Conservation (phyloP, 805 yeast genomes). For the Suhomyces sp. region DNA sequence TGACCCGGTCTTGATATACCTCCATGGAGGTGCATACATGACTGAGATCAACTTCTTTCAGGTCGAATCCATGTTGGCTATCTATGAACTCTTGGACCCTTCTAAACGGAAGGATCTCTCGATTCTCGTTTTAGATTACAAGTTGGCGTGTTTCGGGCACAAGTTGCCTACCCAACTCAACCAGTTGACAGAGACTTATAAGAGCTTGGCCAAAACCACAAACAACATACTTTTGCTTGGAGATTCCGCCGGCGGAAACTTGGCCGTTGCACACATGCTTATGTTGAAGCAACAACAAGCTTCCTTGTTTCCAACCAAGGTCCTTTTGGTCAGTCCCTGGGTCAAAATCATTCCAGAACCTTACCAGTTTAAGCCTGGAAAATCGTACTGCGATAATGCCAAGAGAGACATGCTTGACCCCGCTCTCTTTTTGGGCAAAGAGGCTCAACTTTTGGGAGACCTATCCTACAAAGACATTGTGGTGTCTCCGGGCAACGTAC, state of each 20-base stretch:
- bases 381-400: slow-evolving; percentile 31
- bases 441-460: slow-evolving; percentile 10
- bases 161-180: slow-evolving; percentile 32
- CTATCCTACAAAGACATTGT: slow-evolving; percentile 9
- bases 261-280: slow-evolving; percentile 32
- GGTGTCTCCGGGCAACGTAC: slow-evolving; percentile 24
- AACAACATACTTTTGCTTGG: slow-evolving; percentile 35
- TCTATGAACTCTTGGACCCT: slow-evolving; percentile 28
- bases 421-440: background rate
- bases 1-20: slow-evolving; percentile 32
- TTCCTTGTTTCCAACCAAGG: slow-evolving; percentile 23
- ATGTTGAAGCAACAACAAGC: slow-evolving; percentile 14
- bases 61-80: slow-evolving; percentile 25
- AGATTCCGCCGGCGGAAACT: slow-evolving; percentile 44
- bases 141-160: slow-evolving; percentile 26
- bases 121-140: slow-evolving; percentile 24
- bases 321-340: slow-evolving; percentile 38
- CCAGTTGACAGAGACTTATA: slow-evolving; percentile 28
- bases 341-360: slow-evolving; percentile 24
- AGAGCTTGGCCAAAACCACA: slow-evolving; percentile 15
- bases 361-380: slow-evolving; percentile 24
- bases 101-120: slow-evolving; percentile 15
- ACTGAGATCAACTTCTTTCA: slow-evolving; percentile 25
- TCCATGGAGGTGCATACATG: slow-evolving; percentile 42
- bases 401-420: slow-evolving; percentile 10